Conservation (phyloP, 768 basidiomycete species). For the Boletus rufocinnamomeus region DNA sequence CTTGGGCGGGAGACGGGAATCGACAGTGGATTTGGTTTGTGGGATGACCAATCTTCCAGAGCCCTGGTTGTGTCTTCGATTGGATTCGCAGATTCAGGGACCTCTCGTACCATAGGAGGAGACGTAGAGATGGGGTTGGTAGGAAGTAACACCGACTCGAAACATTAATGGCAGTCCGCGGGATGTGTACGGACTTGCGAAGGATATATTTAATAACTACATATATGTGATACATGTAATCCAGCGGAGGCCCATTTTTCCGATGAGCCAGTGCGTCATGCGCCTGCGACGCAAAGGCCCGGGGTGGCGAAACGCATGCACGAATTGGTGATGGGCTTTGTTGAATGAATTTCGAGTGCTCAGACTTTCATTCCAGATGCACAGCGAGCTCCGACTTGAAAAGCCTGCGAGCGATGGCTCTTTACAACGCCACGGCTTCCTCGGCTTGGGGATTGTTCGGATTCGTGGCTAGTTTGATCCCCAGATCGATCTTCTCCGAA, state of each 20-base stretch:
- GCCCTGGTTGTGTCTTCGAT: neutral
- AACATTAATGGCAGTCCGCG: no score
- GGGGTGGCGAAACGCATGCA: no score
- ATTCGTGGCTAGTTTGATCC: no score
- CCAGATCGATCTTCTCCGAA: no score
- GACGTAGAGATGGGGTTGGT: slow-evolving; percentile 11
- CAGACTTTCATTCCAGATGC: no score
- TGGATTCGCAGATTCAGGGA: neutral
- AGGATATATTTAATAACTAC: neutral
- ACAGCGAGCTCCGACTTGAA: neutral
- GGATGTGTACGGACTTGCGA: neutral
- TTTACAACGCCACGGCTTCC: no score
- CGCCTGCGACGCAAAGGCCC: no score
- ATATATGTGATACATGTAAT: neutral
- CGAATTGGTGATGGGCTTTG: no score
- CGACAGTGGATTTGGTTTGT: slow-evolving; percentile 19
- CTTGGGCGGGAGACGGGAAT: neutral
- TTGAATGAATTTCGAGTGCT: no score
- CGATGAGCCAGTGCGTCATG: no score
- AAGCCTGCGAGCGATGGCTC: neutral
- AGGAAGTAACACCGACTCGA: no score
- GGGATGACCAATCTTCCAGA: neutral
- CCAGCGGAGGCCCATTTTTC: neutral
- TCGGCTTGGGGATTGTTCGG: no score
- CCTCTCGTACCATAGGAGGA: neutral